phyloP scores from a whole-genome alignment of 2,329 filamentous ascomycete genomes.

The Colletotrichum sidae region DNA sequence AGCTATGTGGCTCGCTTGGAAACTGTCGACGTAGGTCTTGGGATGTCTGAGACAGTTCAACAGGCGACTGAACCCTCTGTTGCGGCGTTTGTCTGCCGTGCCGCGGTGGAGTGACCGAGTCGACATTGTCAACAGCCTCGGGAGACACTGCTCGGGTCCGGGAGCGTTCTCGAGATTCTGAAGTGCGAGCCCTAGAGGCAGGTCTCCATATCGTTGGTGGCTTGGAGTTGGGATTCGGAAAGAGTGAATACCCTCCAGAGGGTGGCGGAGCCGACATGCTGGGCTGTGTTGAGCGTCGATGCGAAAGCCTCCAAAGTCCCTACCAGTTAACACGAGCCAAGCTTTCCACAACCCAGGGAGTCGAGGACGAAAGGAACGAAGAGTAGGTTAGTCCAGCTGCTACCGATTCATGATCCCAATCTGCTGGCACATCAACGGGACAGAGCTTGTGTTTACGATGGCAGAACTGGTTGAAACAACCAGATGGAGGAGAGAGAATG shows the following conservation, averaged over 20 bases:
- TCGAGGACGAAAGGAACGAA: constrained; percentile 22
- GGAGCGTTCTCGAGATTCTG: constrained; percentile 49
- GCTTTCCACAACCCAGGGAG: constrained; percentile 16
- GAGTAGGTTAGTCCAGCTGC: constrained; percentile 25
- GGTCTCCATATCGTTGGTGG: constrained; percentile 57
- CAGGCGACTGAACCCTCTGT: constrained; percentile 47
- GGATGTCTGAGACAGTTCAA: constrained; percentile 47
- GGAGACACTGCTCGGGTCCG: constrained; percentile 50
- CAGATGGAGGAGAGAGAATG: constrained; percentile 20
- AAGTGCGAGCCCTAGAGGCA: constrained; percentile 52
- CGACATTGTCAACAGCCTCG: constrained; percentile 39
- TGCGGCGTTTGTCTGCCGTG: constrained; percentile 48
- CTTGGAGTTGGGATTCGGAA: constrained; percentile 62
- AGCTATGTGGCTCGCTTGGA: constrained; percentile 15
- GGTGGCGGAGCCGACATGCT: constrained; percentile 53
- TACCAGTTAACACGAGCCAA: not conserved
- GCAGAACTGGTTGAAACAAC: constrained; percentile 12
- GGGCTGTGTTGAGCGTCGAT: constrained; percentile 24
- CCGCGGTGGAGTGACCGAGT: constrained; percentile 47
- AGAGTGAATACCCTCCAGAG: constrained; percentile 67
- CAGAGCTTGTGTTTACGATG: constrained; percentile 19
- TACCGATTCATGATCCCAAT: constrained; percentile 35
- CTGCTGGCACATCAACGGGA: constrained; percentile 18
- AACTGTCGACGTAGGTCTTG: constrained; percentile 40
- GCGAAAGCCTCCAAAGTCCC: constrained; percentile 12